Percentiles rank a stretch among this genome's conserved stretches.
phyloP scores from a whole-genome alignment of 164 flowering plant species.

The Vitis rotundifolia region DNA sequence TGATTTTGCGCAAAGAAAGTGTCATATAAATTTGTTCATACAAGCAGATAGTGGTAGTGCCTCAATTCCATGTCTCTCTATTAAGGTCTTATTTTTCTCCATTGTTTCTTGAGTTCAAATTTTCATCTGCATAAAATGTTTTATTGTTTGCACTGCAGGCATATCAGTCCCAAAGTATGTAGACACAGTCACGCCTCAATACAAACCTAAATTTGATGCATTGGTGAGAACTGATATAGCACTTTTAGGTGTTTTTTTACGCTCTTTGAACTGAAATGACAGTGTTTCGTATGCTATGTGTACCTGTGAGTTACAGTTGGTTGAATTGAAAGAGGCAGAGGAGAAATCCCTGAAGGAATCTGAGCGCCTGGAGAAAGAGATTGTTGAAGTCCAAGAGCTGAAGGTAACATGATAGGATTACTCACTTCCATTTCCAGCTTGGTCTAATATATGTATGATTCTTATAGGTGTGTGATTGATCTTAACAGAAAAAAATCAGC shows the following conservation, averaged over 20 bases:
- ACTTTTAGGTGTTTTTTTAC: not conserved
- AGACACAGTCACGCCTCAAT: slow-evolving; percentile 88
- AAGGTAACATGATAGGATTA: slow-evolving; percentile 49
- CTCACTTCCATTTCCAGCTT: not conserved
- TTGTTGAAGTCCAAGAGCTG: slow-evolving; percentile 81
- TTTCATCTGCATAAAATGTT: not conserved
- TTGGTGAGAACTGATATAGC: slow-evolving; percentile 49
- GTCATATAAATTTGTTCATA: too few species aligned
- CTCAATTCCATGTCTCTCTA: too few species aligned
- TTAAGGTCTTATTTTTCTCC: too few species aligned
- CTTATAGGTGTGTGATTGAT: not conserved
- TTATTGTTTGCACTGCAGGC: slow-evolving; percentile 44
- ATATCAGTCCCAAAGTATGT: slow-evolving; percentile 78
- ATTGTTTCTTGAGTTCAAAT: not conserved
- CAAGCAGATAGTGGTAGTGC: too few species aligned
- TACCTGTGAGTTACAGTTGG: slow-evolving; percentile 46
- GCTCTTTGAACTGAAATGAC: too few species aligned
- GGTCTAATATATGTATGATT: not conserved
- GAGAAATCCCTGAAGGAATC: slow-evolving; percentile 79
- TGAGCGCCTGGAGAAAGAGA: slow-evolving; percentile 87
- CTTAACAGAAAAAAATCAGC: slow-evolving; percentile 69
- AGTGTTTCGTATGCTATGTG: not conserved
- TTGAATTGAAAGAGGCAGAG: slow-evolving; percentile 92
- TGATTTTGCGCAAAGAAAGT: not conserved
- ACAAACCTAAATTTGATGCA: slow-evolving; percentile 83